Percentiles rank a stretch among this genome's conserved stretches.
Evolutionary conservation across 208 protist species (phyloP).

Genomic region (Acanthamoeba royreba): DNA sequence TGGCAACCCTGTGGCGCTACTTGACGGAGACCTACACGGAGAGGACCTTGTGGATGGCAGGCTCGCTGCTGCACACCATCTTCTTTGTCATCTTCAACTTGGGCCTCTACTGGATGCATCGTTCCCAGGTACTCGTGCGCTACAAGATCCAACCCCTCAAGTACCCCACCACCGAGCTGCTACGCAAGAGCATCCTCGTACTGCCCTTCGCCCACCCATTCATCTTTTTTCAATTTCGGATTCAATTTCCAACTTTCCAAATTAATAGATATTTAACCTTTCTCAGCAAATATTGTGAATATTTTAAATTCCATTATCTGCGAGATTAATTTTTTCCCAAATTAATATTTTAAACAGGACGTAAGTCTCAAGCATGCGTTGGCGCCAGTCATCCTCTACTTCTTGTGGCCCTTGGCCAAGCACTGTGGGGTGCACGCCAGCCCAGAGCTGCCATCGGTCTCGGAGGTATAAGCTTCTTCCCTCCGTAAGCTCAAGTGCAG

Average conservation of each 20-base stretch:
- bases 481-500: neutral
- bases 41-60: neutral
- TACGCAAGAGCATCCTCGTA: neutral
- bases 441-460: neutral
- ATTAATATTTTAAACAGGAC: neutral
- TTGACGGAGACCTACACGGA: neutral
- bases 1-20: neutral
- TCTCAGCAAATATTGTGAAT: no score
- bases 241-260: no score
- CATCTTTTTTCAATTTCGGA: neutral
- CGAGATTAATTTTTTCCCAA: no score
- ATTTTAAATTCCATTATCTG: neutral
- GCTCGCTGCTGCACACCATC: neutral
- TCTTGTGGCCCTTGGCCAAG: neutral
- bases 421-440: neutral
- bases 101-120: neutral
- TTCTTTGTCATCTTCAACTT: neutral
- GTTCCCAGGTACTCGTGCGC: neutral
- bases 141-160: slow-evolving; percentile 19
- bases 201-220: no score
- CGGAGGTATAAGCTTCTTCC: neutral
- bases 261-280: no score
- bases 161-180: neutral
- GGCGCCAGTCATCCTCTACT: neutral
- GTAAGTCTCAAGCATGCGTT: neutral